Percentiles rank a stretch among this genome's conserved stretches.
phyloP scores from a whole-genome alignment of 768 basidiomycete species.

The Termitomyces sp. region DNA sequence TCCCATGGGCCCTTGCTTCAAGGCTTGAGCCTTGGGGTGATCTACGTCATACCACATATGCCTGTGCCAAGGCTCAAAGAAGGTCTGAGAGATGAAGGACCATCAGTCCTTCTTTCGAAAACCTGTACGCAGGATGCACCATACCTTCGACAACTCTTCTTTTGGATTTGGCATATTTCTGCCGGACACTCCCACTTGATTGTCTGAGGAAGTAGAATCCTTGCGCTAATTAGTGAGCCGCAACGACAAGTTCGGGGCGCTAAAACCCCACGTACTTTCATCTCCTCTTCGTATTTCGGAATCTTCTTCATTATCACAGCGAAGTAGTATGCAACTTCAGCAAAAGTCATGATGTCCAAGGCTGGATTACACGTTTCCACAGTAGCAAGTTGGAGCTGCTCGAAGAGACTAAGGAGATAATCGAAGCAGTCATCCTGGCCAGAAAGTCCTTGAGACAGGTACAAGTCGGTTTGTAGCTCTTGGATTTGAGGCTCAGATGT shows the following conservation, averaged over 20 bases:
- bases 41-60: too few species aligned
- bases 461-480: constrained; percentile 4
- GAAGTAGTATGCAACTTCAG: constrained; percentile 31
- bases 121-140: background rate
- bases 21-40: background rate
- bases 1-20: background rate
- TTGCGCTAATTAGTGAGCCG: background rate
- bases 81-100: background rate
- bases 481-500: background rate
- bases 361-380: constrained; percentile 33
- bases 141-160: background rate
- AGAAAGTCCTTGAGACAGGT: constrained; percentile 24
- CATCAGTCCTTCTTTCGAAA: background rate
- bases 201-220: background rate
- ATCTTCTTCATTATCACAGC: constrained; percentile 28
- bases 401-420: constrained; percentile 27
- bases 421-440: constrained; percentile 37
- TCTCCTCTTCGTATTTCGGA: background rate
- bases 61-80: background rate
- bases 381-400: constrained; percentile 35
- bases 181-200: background rate
- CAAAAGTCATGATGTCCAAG: constrained; percentile 38
- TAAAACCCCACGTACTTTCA: background rate
- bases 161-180: background rate
- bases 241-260: background rate